Conservation (phyloP, 495 filamentous ascomycete species). For the Penicillium bovifimosum region DNA sequence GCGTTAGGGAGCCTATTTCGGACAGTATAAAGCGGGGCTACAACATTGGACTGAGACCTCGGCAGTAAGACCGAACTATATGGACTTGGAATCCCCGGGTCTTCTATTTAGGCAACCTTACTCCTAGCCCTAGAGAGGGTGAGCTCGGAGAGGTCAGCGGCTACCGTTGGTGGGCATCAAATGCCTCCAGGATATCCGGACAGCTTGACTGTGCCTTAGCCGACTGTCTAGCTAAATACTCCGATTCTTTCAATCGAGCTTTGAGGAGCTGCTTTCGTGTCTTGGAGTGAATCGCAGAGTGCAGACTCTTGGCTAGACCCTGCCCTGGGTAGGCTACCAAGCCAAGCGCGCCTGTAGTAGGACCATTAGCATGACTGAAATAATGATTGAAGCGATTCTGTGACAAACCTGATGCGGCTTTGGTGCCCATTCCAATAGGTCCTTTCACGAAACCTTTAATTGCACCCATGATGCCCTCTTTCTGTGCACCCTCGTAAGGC, state of each 20-base stretch:
- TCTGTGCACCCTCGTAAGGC: conserved; percentile 56
- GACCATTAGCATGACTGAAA: not conserved
- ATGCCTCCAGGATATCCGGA: not conserved
- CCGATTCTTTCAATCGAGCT: conserved; percentile 2
- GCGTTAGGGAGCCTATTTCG: not conserved
- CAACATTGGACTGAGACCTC: not conserved
- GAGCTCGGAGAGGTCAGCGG: not conserved
- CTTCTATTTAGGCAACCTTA: too few species aligned
- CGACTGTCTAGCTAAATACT: conserved; percentile 7
- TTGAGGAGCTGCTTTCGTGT: conserved; percentile 7
- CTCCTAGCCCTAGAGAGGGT: not conserved
- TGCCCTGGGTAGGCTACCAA: conserved; percentile 13
- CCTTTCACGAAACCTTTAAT: conserved; percentile 69
- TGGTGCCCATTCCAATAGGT: conserved; percentile 65
- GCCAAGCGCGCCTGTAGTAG: conserved; percentile 4
- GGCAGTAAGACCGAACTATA: not conserved
- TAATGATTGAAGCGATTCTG: not conserved
- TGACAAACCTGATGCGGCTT: conserved; percentile 37
- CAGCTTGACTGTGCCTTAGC: not conserved
- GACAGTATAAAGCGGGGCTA: not conserved
- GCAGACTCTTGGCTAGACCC: conserved; percentile 11
- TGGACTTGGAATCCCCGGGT: too few species aligned
- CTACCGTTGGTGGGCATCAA: not conserved
- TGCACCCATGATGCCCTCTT: conserved; percentile 55
- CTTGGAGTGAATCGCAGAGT: conserved; percentile 9